Conservation (phyloP, 768 basidiomycete species). For the Hygrocybe coccinea region DNA sequence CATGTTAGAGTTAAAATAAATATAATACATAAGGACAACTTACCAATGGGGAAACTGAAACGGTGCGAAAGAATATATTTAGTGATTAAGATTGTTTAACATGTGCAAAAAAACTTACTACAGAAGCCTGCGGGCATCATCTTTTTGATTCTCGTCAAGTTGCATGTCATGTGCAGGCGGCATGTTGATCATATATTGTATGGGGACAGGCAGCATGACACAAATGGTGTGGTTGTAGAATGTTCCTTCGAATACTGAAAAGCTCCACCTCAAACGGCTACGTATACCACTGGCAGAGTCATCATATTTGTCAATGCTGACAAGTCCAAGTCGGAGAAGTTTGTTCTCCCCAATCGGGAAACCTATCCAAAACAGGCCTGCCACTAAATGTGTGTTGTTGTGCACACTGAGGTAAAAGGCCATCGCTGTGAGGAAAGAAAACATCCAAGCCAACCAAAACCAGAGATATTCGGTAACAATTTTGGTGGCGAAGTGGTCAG, state of each 20-base stretch:
- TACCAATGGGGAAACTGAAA: too few relatives aligned
- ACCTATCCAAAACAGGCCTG: not conserved
- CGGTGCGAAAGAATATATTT: too few relatives aligned
- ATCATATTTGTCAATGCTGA: not conserved
- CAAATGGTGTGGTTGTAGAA: not conserved
- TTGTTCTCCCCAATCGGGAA: not conserved
- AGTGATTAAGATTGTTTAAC: too few relatives aligned
- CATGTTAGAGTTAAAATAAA: too few relatives aligned
- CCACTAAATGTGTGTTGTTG: not conserved
- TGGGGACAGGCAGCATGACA: not conserved
- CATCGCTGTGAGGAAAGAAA: not conserved
- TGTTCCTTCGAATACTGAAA: not conserved
- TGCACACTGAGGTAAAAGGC: not conserved
- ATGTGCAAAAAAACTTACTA: too few relatives aligned
- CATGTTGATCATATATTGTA: too few relatives aligned
- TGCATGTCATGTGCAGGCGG: too few relatives aligned
- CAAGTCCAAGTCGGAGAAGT: not conserved
- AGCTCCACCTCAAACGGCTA: not conserved
- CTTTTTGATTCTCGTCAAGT: too few relatives aligned
- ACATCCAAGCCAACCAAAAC: not conserved
- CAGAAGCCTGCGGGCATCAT: too few relatives aligned
- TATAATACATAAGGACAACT: too few relatives aligned
- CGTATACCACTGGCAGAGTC: not conserved
- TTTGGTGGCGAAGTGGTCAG: not conserved
- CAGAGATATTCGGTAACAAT: not conserved